Base-by-base conservation (phyloP, 495 filamentous ascomycete genomes). In the Coniosporium apollinis region DNA sequence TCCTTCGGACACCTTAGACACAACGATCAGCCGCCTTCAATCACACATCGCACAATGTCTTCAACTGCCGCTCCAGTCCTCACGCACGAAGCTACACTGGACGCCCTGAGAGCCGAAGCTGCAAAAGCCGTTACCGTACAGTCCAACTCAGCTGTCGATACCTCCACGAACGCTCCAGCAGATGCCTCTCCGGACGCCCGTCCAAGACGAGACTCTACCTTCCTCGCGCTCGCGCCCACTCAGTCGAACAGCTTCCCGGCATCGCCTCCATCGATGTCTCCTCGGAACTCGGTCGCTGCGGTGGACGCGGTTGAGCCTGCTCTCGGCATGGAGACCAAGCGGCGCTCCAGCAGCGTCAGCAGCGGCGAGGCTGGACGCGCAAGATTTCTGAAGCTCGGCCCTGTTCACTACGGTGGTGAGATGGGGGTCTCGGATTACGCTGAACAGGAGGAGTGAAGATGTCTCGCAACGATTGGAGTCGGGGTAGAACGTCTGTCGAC, bases 301-400 rank as follows among this genome's bases (percentile, higher is more conserved):
- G n/a, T n/a, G n/a, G n/a, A n/a, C n/a, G n/a, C n/a, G 31, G 17
- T 28, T 31, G 11, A 30, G 22, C 18, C 33, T 17, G 18, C 22
- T 7, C 21, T 38, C 17, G 17, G 22, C 1, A 18, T 26, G n/a
- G 19, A 36, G 22, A 9, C 8, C n/a, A 34, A 31, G n/a, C 19
- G 22, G 16, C 37, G 39, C 2, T 38, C 39, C 11, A 47, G 40
- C 30, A 43, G 39, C 22, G 32, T 38, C 22, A 36, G 16, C 40
- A 37, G 25, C 43, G 14, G 11, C 29, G 33, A 30, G 16, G 28
- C 30, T 22, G 29, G 18, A 11, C 13, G 33, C 1, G 34, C 13
- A 5, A 36, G 40, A 7, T 49, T 47, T 28, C 41, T 50, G 10
- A 40, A 44, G 33, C 44, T 50, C 13, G 39, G 36, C 17, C 47